A percentile compares a stretch with the other conserved stretches of the same genome.
phyloP scores from a whole-genome alignment of 495 filamentous ascomycete species.

The Podospora tetraspora region DNA sequence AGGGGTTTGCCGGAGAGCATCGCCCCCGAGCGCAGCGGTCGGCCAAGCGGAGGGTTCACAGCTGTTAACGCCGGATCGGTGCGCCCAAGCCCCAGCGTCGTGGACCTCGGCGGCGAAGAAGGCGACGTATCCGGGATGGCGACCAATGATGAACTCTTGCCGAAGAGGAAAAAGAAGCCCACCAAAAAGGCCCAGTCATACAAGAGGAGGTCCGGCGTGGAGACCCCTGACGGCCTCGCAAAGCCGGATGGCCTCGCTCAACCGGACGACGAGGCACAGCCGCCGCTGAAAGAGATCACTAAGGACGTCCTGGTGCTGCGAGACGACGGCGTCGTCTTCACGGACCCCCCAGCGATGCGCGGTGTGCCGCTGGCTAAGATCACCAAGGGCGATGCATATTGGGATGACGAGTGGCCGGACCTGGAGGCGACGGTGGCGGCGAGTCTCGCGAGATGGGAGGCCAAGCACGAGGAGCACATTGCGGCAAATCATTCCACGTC shows the following conservation, averaged over 20 bases:
- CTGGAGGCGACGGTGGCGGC: constrained; percentile 31
- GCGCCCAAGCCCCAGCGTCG: background rate
- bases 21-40: background rate
- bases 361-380: constrained; percentile 45
- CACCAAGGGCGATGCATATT: constrained; percentile 37
- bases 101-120: background rate
- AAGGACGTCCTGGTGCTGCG: constrained; percentile 31
- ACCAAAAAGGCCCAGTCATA: background rate
- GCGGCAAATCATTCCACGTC: constrained; percentile 22
- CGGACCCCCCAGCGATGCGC: constrained; percentile 36
- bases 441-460: constrained; percentile 33
- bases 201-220: constrained; percentile 1
- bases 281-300: constrained; percentile 33
- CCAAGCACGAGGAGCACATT: constrained; percentile 30
- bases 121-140: background rate
- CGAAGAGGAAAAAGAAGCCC: background rate
- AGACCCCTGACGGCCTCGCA: background rate
- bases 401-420: constrained; percentile 41
- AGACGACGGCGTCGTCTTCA: constrained; percentile 37
- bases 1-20: background rate
- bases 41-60: constrained; percentile 20
- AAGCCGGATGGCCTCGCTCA: background rate
- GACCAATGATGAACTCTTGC: background rate
- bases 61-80: constrained; percentile 18
- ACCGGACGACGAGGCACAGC: background rate